A percentile compares a stretch with the other conserved stretches of the same genome.
Evolutionary conservation across 306 rosid species (phyloP).

Genomic region (Albizia julibrissin): DNA sequence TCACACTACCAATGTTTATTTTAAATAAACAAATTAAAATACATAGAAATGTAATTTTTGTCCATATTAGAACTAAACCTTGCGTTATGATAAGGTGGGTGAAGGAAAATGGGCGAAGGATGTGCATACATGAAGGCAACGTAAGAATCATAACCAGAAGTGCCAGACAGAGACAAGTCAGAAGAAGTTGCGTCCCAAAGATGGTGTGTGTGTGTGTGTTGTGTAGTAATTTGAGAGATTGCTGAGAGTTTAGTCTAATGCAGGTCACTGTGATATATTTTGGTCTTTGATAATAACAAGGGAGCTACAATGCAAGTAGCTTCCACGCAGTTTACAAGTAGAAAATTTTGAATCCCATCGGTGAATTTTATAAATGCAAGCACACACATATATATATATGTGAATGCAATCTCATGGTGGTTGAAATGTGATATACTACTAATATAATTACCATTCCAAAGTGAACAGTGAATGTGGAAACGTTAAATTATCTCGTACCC

Average conservation of each 20-base stretch:
- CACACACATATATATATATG: neutral
- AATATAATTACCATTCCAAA: neutral
- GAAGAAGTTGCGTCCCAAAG: neutral
- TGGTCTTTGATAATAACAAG: neutral
- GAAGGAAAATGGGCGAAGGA: neutral
- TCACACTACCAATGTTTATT: neutral
- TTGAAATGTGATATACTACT: neutral
- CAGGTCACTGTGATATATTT: neutral
- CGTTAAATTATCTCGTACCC: neutral
- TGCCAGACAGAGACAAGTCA: neutral
- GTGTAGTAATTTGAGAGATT: neutral
- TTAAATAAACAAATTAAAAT: too few relatives aligned
- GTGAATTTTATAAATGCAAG: neutral
- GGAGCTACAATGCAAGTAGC: neutral
- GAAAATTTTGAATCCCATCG: neutral
- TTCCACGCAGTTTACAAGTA: neutral
- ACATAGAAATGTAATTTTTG: neutral
- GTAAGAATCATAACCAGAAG: neutral
- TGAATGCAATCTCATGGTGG: neutral
- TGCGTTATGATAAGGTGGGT: neutral
- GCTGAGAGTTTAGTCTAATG: neutral
- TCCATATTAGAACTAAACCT: neutral
- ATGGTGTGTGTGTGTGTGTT: neutral
- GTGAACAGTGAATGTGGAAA: neutral
- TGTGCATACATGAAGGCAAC: neutral